Conservation (phyloP, 2,329 filamentous ascomycete genomes). For the Hypoxylon sp. region DNA sequence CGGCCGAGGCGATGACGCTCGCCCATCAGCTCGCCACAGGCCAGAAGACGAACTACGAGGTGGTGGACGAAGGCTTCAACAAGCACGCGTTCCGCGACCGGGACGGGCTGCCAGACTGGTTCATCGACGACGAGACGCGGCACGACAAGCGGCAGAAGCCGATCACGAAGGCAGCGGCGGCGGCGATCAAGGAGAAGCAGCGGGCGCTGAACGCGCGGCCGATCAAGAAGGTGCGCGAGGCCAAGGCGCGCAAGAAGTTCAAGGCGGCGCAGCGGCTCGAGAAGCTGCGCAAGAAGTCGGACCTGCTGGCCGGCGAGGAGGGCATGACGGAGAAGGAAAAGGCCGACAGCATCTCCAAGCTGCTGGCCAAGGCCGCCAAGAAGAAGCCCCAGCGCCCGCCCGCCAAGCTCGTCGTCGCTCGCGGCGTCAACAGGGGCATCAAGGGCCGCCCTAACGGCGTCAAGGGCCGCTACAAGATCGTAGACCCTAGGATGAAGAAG, state of each 20-base stretch:
- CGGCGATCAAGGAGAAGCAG: conserved; percentile 92
- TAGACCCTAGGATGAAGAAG: conserved; percentile 95
- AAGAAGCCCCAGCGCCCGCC: conserved; percentile 81
- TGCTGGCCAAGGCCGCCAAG: conserved; percentile 83
- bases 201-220: conserved; percentile 92
- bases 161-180: conserved; percentile 88
- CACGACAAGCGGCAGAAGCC: conserved; percentile 88
- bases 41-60: conserved; percentile 77
- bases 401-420: conserved; percentile 88
- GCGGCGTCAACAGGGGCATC: conserved; percentile 83
- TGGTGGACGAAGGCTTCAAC: conserved; percentile 93
- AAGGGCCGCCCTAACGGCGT: conserved; percentile 88
- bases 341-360: conserved; percentile 79
- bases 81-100: conserved; percentile 89
- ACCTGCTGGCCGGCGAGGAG: conserved; percentile 86
- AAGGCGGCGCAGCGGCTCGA: conserved; percentile 90
- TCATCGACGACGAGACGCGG: conserved; percentile 86
- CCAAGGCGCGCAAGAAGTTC: conserved; percentile 95
- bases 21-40: conserved; percentile 91
- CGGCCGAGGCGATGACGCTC: conserved; percentile 98
- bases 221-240: conserved; percentile 98
- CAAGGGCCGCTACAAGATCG: conserved; percentile 97
- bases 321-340: conserved; percentile 97
- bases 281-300: conserved; percentile 97
- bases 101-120: conserved; percentile 96